Percentiles rank a stretch among this genome's conserved stretches.
Conservation (phyloP, 2,329 filamentous ascomycete species). For the Monosporascus ibericus region DNA sequence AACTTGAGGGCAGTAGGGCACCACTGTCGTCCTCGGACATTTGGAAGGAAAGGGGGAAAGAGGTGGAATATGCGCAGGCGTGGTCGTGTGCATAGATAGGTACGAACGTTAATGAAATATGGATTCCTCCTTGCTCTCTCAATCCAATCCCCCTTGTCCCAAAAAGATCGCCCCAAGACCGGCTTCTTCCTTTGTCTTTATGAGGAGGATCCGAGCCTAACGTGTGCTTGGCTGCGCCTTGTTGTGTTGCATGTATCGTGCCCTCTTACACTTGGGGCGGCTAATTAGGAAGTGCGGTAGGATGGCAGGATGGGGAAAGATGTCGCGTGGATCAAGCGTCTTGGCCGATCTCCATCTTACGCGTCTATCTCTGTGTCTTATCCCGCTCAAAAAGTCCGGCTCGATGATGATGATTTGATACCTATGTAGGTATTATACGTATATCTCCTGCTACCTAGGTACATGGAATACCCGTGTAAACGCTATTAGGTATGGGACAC, state of each 20-base stretch:
- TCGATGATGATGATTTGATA: too few species aligned
- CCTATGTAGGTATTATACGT: too few species aligned
- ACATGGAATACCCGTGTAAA: too few species aligned
- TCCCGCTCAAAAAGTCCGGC: background rate
- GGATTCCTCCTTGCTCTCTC: too few species aligned
- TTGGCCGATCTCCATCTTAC: constrained; percentile 8
- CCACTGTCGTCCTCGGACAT: constrained; percentile 18
- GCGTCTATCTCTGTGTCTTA: background rate
- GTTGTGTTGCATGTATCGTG: background rate
- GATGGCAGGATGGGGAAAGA: constrained; percentile 12
- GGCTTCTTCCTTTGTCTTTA: background rate
- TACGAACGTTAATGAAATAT: too few species aligned
- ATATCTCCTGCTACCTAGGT: too few species aligned
- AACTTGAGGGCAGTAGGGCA: constrained; percentile 14
- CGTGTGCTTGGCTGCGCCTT: background rate
- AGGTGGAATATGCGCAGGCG: too few species aligned
- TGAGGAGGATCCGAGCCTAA: background rate
- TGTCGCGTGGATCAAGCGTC: constrained; percentile 18
- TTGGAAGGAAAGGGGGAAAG: constrained; percentile 9
- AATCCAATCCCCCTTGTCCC: too few species aligned
- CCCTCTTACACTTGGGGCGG: background rate
- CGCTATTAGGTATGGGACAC: too few species aligned
- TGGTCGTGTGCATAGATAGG: too few species aligned
- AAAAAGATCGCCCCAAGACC: too few species aligned
- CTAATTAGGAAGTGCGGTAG: background rate